Evolutionary conservation across 257 asterid genomes (phyloP).

Genomic region (Misopates orontium): DNA sequence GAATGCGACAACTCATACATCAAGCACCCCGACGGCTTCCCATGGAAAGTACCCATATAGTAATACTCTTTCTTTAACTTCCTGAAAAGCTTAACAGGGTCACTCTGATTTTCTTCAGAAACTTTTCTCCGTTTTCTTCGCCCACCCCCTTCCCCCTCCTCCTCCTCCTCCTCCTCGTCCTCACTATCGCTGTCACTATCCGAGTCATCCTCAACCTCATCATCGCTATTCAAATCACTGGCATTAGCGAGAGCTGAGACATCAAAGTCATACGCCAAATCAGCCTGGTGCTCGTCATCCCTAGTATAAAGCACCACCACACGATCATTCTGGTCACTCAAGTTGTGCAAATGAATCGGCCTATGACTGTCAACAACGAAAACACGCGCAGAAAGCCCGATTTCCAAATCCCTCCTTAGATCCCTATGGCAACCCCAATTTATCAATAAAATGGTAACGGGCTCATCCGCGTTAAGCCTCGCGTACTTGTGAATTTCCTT

Average conservation of each 20-base stretch:
- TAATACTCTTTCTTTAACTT: slow-evolving; percentile 79
- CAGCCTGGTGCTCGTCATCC: slow-evolving; percentile 84
- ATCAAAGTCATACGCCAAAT: slow-evolving; percentile 81
- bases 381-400: slow-evolving; percentile 69
- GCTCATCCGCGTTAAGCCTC: slow-evolving; percentile 54
- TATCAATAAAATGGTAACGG: slow-evolving; percentile 73
- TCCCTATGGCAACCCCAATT: slow-evolving; percentile 99
- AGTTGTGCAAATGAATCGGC: slow-evolving; percentile 92
- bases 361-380: slow-evolving; percentile 95
- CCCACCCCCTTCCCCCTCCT: slow-evolving; percentile 48
- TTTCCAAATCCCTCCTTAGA: slow-evolving; percentile 57
- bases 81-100: slow-evolving; percentile 66
- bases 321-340: slow-evolving; percentile 65
- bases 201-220: slow-evolving; percentile 68
- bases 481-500: slow-evolving; percentile 84
- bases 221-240: slow-evolving; percentile 77
- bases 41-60: slow-evolving; percentile 87
- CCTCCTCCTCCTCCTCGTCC: slow-evolving; percentile 63
- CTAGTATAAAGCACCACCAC: slow-evolving; percentile 81
- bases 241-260: slow-evolving; percentile 85
- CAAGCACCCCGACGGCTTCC: slow-evolving; percentile 96
- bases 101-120: slow-evolving; percentile 44
- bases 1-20: slow-evolving; percentile 89
- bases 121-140: slow-evolving; percentile 65
- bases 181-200: slow-evolving; percentile 72